A percentile compares a stretch with the other conserved stretches of the same genome.
Conservation (phyloP, 306 rosid species). For the Benincasa hispida region DNA sequence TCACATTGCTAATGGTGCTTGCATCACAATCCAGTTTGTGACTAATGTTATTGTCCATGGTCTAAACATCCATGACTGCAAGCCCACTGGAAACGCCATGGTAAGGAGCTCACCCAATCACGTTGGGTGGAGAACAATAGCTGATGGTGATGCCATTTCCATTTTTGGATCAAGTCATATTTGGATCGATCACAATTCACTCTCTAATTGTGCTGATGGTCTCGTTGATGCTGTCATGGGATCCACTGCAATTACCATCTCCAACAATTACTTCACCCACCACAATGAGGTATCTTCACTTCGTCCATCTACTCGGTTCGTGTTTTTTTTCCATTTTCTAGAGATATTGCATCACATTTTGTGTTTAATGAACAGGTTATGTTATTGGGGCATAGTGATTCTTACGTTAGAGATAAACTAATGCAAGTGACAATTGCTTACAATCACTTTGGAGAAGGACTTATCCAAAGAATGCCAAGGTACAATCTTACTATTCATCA, state of each 20-base stretch:
- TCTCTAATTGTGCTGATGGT: slow-evolving; percentile 94
- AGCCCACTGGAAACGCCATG: slow-evolving; percentile 94
- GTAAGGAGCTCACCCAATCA: slow-evolving; percentile 88
- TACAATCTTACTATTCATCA: slow-evolving; percentile 9
- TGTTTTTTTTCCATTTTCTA: neutral
- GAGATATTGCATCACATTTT: neutral
- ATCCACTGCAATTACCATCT: slow-evolving; percentile 81
- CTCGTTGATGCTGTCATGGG: slow-evolving; percentile 98
- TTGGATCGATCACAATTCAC: slow-evolving; percentile 92
- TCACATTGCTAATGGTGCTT: slow-evolving; percentile 88
- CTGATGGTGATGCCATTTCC: slow-evolving; percentile 90
- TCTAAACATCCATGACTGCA: slow-evolving; percentile 82
- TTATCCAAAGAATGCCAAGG: slow-evolving; percentile 99
- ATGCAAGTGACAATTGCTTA: slow-evolving; percentile 99
- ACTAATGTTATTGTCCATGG: slow-evolving; percentile 86
- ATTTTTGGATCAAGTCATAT: slow-evolving; percentile 89
- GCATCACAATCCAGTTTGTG: slow-evolving; percentile 76
- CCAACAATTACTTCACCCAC: slow-evolving; percentile 96
- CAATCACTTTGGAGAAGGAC: slow-evolving; percentile 98
- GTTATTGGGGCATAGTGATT: slow-evolving; percentile 91
- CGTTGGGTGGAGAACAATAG: slow-evolving; percentile 94
- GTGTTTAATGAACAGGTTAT: slow-evolving; percentile 55
- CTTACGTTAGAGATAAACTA: slow-evolving; percentile 76
- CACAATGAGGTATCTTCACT: slow-evolving; percentile 71
- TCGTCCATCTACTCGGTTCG: neutral